Percentiles rank a stretch among this genome's conserved stretches.
Conservation (phyloP, 805 yeast genomes). For the Wickerhamiella occidentalis region DNA sequence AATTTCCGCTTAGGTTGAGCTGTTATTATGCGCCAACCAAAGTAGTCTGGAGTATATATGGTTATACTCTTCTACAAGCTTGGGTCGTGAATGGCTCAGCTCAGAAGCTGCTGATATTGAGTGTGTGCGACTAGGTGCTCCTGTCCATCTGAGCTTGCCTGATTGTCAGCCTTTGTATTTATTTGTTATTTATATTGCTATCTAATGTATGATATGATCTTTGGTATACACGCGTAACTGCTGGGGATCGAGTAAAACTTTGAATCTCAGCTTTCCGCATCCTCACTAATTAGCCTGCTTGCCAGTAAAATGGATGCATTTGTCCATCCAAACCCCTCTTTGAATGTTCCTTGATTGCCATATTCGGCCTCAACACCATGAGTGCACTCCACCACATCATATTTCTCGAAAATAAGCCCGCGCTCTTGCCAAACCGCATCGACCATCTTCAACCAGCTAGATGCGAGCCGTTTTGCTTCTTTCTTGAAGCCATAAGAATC, state of each 20-base stretch:
- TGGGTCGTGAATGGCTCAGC: too few species aligned
- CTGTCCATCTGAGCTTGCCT: too few species aligned
- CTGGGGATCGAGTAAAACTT: too few species aligned
- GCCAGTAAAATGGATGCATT: slow-evolving; percentile 53
- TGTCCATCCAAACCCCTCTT: slow-evolving; percentile 98
- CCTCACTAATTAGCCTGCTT: not conserved
- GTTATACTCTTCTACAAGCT: too few species aligned
- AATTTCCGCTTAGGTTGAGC: too few species aligned
- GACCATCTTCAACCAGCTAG: slow-evolving; percentile 84
- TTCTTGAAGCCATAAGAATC: slow-evolving; percentile 53
- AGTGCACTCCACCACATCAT: slow-evolving; percentile 70
- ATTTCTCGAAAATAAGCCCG: slow-evolving; percentile 92
- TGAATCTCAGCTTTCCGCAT: not conserved
- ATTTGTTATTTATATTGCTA: not conserved
- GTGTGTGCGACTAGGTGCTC: too few species aligned
- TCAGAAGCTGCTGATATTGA: too few species aligned
- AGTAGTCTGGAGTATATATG: too few species aligned
- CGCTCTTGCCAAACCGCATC: slow-evolving; percentile 69
- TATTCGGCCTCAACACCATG: slow-evolving; percentile 91
- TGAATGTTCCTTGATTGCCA: slow-evolving; percentile 95
- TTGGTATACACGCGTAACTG: too few species aligned
- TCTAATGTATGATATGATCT: too few species aligned
- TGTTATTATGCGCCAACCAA: too few species aligned
- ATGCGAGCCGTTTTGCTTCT: slow-evolving; percentile 57
- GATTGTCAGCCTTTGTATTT: not conserved